A percentile compares a stretch with the other conserved stretches of the same genome.
phyloP scores from a whole-genome alignment of 2,329 filamentous ascomycete genomes.

The Metarhizium brunneum region DNA sequence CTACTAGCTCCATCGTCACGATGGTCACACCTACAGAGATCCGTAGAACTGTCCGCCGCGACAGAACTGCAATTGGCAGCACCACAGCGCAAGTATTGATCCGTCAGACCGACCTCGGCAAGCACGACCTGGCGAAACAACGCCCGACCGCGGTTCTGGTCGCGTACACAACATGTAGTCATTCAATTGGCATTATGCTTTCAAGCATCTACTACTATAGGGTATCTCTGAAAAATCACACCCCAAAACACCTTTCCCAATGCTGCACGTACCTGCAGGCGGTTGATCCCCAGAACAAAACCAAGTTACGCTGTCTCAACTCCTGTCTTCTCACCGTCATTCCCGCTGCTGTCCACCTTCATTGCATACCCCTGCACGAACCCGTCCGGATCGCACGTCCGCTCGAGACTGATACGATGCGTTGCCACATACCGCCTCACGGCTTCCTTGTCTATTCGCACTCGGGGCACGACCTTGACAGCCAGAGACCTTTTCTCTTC shows the following conservation, averaged over 20 bases:
- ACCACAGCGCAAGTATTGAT: too few species aligned
- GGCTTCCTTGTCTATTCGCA: slow-evolving; percentile 43
- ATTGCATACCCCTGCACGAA: slow-evolving; percentile 62
- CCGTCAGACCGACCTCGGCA: too few species aligned
- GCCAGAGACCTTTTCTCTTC: slow-evolving; percentile 5
- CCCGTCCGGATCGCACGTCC: slow-evolving; percentile 62
- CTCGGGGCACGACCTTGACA: slow-evolving; percentile 30
- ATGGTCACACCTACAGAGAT: too few species aligned
- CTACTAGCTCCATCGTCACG: too few species aligned
- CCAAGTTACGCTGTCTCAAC: slow-evolving; percentile 6
- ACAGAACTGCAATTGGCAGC: too few species aligned
- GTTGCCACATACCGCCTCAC: slow-evolving; percentile 58
- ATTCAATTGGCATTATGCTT: not conserved
- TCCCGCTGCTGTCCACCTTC: slow-evolving; percentile 27
- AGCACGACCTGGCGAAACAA: too few species aligned
- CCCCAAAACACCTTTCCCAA: slow-evolving; percentile 1
- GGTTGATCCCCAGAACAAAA: not conserved
- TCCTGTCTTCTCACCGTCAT: slow-evolving; percentile 18
- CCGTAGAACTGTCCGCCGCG: too few species aligned
- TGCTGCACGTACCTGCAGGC: not conserved
- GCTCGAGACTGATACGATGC: slow-evolving; percentile 53
- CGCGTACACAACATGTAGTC: not conserved
- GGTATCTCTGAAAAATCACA: not conserved
- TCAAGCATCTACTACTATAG: not conserved
- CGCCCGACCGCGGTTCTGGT: too few species aligned